phyloP scores from a whole-genome alignment of 768 basidiomycete genomes.

The Tephrocybe rancida region DNA sequence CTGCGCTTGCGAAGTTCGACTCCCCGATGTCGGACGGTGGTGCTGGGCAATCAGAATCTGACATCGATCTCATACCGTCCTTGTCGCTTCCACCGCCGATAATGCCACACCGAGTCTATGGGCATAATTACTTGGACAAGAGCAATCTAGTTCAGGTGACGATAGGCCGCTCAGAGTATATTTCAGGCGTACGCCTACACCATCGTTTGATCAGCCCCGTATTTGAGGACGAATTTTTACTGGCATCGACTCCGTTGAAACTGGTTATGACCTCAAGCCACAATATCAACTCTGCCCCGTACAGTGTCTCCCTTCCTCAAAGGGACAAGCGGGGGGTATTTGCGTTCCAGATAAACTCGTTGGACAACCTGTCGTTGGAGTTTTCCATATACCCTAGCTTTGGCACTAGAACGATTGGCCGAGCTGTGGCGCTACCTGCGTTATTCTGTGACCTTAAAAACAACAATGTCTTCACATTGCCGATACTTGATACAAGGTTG shows the following conservation, averaged over 20 bases:
- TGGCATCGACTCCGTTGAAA: slow-evolving; percentile 85
- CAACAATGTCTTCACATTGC: slow-evolving; percentile 59
- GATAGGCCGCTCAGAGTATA: slow-evolving; percentile 55
- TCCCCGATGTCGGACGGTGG: slow-evolving; percentile 42
- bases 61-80: slow-evolving; percentile 91
- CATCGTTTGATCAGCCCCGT: slow-evolving; percentile 74
- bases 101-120: slow-evolving; percentile 97
- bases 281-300: slow-evolving; percentile 84
- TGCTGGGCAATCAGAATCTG: slow-evolving; percentile 54
- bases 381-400: slow-evolving; percentile 98
- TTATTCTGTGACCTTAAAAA: slow-evolving; percentile 63
- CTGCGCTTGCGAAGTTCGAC: slow-evolving; percentile 25
- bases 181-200: slow-evolving; percentile 63
- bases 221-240: slow-evolving; percentile 64
- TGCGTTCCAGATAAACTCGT: slow-evolving; percentile 80
- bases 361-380: slow-evolving; percentile 78
- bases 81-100: slow-evolving; percentile 97
- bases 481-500: slow-evolving; percentile 90
- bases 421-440: slow-evolving; percentile 83
- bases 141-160: slow-evolving; percentile 85
- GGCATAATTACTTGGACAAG: slow-evolving; percentile 92
- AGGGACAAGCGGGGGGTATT: slow-evolving; percentile 72
- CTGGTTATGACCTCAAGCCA: slow-evolving; percentile 92
- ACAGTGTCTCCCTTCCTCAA: slow-evolving; percentile 86
- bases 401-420: slow-evolving; percentile 94